Conservation (phyloP, 2,329 filamentous ascomycete genomes). For the Bertia moriformis region DNA sequence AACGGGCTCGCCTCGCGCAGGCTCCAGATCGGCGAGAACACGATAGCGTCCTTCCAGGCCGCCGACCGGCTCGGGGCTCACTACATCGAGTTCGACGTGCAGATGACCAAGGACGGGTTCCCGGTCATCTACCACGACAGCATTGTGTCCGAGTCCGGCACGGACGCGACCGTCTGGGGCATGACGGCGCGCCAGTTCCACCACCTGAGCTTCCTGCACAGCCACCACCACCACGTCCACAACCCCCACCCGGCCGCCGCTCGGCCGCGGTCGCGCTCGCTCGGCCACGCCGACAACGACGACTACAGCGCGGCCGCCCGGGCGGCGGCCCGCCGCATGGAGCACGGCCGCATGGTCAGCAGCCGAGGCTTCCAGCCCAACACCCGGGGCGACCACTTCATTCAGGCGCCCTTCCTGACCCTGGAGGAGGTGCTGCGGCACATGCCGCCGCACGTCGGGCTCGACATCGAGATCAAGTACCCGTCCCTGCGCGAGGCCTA, state of each 20-base stretch:
- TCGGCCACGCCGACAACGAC: constrained; percentile 32
- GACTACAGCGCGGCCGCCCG: constrained; percentile 15
- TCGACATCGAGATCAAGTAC: constrained; percentile 99
- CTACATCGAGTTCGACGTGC: constrained; percentile 71
- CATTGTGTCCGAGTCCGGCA: constrained; percentile 89
- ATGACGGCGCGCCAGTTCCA: constrained; percentile 91
- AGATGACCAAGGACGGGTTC: constrained; percentile 95
- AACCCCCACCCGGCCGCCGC: constrained; percentile 13
- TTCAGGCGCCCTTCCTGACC: constrained; percentile 90
- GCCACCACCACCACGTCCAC: constrained; percentile 27
- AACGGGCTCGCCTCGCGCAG: constrained; percentile 74
- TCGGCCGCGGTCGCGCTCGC: constrained; percentile 40
- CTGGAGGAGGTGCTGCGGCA: constrained; percentile 84
- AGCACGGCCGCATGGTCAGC: constrained; percentile 87
- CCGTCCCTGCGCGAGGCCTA: constrained; percentile 94
- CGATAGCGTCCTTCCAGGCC: constrained; percentile 85
- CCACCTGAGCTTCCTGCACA: constrained; percentile 71
- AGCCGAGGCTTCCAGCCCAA: constrained; percentile 94
- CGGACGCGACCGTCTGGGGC: constrained; percentile 90
- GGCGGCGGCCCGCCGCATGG: constrained; percentile 34
- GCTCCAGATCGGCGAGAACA: constrained; percentile 91
- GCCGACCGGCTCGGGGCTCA: constrained; percentile 80
- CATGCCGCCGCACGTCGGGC: constrained; percentile 69
- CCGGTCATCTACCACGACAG: constrained; percentile 99
- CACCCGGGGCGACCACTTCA: constrained; percentile 80